phyloP scores from a whole-genome alignment of 495 filamentous ascomycete species.

The Ramalina peruviana region DNA sequence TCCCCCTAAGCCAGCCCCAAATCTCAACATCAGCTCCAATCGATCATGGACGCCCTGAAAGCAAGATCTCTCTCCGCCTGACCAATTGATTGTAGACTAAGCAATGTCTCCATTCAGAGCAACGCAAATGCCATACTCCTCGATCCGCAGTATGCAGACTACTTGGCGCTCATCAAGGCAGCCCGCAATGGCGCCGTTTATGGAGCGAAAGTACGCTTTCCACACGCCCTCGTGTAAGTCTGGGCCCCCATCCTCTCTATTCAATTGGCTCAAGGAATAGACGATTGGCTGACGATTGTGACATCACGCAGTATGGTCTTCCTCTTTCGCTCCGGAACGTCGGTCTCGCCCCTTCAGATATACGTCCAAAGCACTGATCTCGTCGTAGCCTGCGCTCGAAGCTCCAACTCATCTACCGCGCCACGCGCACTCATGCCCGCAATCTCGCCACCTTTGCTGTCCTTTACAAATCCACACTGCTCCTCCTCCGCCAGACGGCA shows the following conservation, averaged over 20 bases:
- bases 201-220: conserved; percentile 95
- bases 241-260: background rate
- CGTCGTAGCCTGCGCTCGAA: conserved; percentile 58
- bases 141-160: conserved; percentile 67
- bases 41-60: conserved; percentile 10
- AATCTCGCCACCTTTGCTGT: conserved; percentile 85
- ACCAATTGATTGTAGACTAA: background rate
- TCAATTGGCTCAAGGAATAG: background rate
- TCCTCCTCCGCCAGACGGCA: conserved; percentile 51
- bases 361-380: background rate
- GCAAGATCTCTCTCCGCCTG: background rate
- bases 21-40: background rate
- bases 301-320: conserved; percentile 60
- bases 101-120: conserved; percentile 2
- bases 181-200: conserved; percentile 95
- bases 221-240: conserved; percentile 82
- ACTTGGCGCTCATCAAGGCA: conserved; percentile 73
- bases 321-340: conserved; percentile 85
- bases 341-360: conserved; percentile 19
- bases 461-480: conserved; percentile 72
- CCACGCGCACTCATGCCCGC: conserved; percentile 77
- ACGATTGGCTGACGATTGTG: conserved; percentile 2
- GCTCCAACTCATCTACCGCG: conserved; percentile 58
- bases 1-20: background rate
- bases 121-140: conserved; percentile 48